Evolutionary conservation across 345 rosid species (phyloP), one percentile per base, ranked within the genome.

Genomic region (Raphanus raphanistrum): DNA sequence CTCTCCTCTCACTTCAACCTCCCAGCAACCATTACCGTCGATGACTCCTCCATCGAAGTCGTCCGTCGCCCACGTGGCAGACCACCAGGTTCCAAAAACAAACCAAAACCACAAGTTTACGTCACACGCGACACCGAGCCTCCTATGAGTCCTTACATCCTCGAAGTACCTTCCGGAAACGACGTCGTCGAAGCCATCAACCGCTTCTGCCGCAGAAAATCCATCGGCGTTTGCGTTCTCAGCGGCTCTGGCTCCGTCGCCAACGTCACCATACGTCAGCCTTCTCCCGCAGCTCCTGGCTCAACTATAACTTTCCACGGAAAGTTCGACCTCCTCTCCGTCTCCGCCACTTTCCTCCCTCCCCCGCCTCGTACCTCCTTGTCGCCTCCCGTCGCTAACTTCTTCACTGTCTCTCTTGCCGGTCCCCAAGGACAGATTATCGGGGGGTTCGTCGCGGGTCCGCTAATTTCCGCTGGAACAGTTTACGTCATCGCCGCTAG

Each of bases 361-460:
- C 83, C 80, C 29, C 79, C 76, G 2, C 82, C 79, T 6, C 92
- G 76, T 15, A 76, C 89, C 48, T 48, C 84, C 43, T 73, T 88
- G 31, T 81, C 76, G 21, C 86, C 85, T n/a, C 76, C 78, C 3
- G 77, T 86, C 0, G 90, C 96, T 0, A 86, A 82, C 55, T 75
- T 75, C 58, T 86, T 94, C 77, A 82, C 88, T 1, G 87, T 94
- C 38, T 92, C 97, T 0, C 83, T 94, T 2, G 97, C 97, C 1
- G 97, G 97, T 1, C 98, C 97, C 1, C 98, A 89, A 71, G 97
- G 98, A 8, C 98, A 94, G 85, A 86, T 90, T 80, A 91, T 94
- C 0, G 98, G 98, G 0, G 98, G 98, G 5, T 74, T 85, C 52
- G 97, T 94, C 7, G 92, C 86, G 1, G 97, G 97, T 4, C 82